Conservation (phyloP, 2,329 filamentous ascomycete species). For the Byssothecium circinans region DNA sequence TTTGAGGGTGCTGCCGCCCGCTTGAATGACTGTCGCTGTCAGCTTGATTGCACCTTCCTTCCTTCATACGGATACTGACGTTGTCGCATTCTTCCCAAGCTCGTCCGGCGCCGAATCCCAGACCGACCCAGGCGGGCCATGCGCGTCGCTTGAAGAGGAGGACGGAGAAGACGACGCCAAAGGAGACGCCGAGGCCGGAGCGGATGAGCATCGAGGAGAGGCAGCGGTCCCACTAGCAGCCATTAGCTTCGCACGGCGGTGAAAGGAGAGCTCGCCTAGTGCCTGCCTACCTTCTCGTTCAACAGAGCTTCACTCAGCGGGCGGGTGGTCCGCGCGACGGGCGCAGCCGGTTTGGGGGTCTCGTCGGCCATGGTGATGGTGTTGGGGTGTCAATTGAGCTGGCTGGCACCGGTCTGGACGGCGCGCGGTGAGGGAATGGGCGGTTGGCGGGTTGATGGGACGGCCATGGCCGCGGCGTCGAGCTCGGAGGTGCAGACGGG, state of each 20-base stretch:
- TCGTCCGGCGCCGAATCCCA: constrained; percentile 92
- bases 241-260: constrained; percentile 27
- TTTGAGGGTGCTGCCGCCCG: constrained; percentile 51
- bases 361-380: constrained; percentile 59
- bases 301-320: constrained; percentile 97
- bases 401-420: constrained; percentile 21
- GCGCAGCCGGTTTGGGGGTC: constrained; percentile 57
- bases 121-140: constrained; percentile 93
- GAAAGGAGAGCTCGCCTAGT: too few relatives aligned
- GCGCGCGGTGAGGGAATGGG: constrained; percentile 8
- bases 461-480: constrained; percentile 8
- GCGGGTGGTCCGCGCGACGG: constrained; percentile 69
- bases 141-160: constrained; percentile 97
- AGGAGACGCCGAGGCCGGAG: constrained; percentile 91
- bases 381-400: constrained; percentile 32
- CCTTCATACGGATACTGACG: constrained; percentile 40
- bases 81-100: constrained; percentile 99
- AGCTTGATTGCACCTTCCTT: neutral
- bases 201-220: constrained; percentile 97
- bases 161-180: constrained; percentile 98
- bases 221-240: constrained; percentile 91
- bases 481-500: constrained; percentile 10
- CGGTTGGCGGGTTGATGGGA: constrained; percentile 13
- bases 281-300: constrained; percentile 85
- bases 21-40: constrained; percentile 52